Conservation (phyloP, 331 rosid genomes). For the Malus hybrid region DNA sequence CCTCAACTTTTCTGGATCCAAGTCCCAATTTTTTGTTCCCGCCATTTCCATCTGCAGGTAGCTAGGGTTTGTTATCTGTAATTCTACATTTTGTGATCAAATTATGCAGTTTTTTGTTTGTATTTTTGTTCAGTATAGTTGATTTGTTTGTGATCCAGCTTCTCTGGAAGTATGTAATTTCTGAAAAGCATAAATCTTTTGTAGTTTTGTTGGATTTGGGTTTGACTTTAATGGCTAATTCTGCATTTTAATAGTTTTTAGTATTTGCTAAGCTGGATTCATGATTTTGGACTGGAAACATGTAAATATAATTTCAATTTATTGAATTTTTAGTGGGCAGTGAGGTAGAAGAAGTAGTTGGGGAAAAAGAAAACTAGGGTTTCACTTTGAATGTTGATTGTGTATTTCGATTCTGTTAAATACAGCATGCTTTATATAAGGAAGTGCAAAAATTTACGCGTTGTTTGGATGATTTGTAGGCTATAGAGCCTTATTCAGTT, state of each 20-base stretch:
- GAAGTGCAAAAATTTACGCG: not conserved
- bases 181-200: not conserved
- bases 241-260: not conserved
- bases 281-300: not conserved
- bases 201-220: not conserved
- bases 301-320: not conserved
- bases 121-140: not conserved
- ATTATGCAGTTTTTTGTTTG: not conserved
- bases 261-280: too few relatives aligned
- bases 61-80: not conserved
- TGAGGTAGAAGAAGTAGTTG: not conserved
- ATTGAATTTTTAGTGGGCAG: not conserved
- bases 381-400: not conserved
- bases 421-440: not conserved
- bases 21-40: not conserved
- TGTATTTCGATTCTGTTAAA: not conserved
- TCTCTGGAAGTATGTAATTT: not conserved
- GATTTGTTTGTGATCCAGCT: not conserved
- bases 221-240: constrained; percentile 5
- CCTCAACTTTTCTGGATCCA: not conserved
- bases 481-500: constrained; percentile 10
- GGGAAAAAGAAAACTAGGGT: not conserved
- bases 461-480: constrained; percentile 7
- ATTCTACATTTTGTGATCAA: not conserved
- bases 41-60: constrained; percentile 12